Base-by-base conservation (phyloP, 352 stramenopile species). In the Globisporangium acanthophoron region DNA sequence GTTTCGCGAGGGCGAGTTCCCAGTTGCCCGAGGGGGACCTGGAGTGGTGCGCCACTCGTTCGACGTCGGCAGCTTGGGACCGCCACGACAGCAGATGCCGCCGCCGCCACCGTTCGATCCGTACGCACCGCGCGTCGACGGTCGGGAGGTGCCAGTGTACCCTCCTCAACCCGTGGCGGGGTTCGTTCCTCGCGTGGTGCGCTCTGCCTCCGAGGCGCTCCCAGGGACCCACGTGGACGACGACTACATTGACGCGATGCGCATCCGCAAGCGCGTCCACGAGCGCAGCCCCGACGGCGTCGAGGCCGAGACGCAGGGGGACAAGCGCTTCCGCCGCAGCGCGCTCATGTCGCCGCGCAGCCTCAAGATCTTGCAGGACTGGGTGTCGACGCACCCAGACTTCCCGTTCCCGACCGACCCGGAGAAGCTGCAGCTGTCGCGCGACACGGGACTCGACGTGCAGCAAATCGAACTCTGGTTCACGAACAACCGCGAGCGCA, bases 401-500 rank as follows among this genome's bases (percentile, higher is more conserved):
- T 88, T 79, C 54, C 77, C 78, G 5, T 78, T 85, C 53, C 80
- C 79, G 5, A 74, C 71, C 4, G 85, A 92, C 43, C 55, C 65
- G 0, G 85, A 92, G 65, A 87, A 86, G 61, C 61, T 88, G 37
- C 78, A 91, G 61, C 79, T 94, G 11, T 84, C 78, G 37, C 70
- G 74, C 35, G 80, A 91, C 29, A 91, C 82, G 0, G 80, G 85
- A 1, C 59, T 94, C 9, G 82, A 92, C 51, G 73, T 92, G 16
- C 76, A 80, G 52, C 85, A 94, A 69, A 80, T 92, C 31, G 85
- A 94, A 58, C 72, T 80, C n/a, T 94, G 82, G 85, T 84, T 94
- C 54, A 84, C 84, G 58, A 91, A 71, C 67, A 81, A 88, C 58
- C 76, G 82, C 40, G 81, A 89, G 31, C 85, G 84, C 58, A 75